Conservation (phyloP, 352 stramenopile species). For the Globisporangium cystogenes region DNA sequence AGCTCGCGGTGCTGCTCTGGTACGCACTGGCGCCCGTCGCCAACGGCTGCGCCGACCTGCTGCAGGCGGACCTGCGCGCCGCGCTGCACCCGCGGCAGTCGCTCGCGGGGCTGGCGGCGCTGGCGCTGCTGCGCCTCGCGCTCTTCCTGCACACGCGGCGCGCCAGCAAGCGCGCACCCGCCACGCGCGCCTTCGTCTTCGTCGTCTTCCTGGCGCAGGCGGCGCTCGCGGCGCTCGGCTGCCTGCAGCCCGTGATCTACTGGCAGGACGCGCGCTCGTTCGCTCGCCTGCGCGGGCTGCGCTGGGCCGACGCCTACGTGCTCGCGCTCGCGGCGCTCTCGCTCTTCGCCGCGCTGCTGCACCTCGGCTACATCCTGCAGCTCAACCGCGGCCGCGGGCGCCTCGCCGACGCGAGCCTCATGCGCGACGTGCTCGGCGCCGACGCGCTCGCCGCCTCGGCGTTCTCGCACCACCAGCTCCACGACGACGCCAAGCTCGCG, state of each 20-base stretch:
- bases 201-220: slow-evolving; percentile 61
- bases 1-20: slow-evolving; percentile 51
- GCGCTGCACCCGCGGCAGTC: slow-evolving; percentile 62
- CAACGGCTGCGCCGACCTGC: slow-evolving; percentile 20
- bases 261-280: slow-evolving; percentile 50
- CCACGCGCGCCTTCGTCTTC: slow-evolving; percentile 77
- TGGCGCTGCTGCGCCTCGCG: slow-evolving; percentile 44
- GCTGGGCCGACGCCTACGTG: slow-evolving; percentile 55
- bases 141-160: slow-evolving; percentile 70
- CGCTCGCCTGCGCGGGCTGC: slow-evolving; percentile 27
- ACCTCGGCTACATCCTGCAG: slow-evolving; percentile 72
- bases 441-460: slow-evolving; percentile 4
- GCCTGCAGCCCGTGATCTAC: slow-evolving; percentile 64
- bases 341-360: slow-evolving; percentile 43
- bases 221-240: slow-evolving; percentile 31
- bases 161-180: slow-evolving; percentile 62
- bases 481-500: slow-evolving; percentile 39
- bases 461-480: slow-evolving; percentile 12
- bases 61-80: slow-evolving; percentile 28
- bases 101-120: slow-evolving; percentile 41
- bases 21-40: slow-evolving; percentile 41
- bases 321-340: slow-evolving; percentile 38
- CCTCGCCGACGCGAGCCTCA: slow-evolving; percentile 51
- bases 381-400: slow-evolving; percentile 69
- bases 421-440: slow-evolving; percentile 49